A percentile compares a stretch with the other conserved stretches of the same genome.
Evolutionary conservation across 2,329 filamentous ascomycete species (phyloP).

Genomic region (Curvularia sp.): DNA sequence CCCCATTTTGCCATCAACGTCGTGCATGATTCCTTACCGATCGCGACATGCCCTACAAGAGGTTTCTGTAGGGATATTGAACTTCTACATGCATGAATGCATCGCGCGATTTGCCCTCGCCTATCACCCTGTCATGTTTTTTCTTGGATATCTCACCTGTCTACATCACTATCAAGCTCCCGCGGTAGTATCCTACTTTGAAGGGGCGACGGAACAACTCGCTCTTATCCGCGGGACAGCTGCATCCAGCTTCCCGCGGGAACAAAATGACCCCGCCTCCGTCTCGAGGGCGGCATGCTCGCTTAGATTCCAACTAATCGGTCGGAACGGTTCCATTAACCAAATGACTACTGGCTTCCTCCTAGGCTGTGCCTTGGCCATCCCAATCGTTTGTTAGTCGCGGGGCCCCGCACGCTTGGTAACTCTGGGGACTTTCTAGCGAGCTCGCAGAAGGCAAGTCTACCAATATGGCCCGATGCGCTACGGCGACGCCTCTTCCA

Average conservation of each 20-base stretch:
- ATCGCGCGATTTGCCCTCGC: too few relatives aligned
- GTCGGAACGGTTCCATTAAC: slow-evolving; percentile 1
- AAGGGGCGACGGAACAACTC: background rate
- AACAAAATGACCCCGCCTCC: background rate
- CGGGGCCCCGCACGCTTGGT: slow-evolving; percentile 30
- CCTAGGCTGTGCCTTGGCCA: slow-evolving; percentile 10
- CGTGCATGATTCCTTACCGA: background rate
- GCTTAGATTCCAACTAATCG: background rate
- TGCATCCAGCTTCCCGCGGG: slow-evolving; percentile 5
- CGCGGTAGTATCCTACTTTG: background rate
- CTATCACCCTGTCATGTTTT: too few relatives aligned
- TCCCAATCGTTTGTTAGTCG: slow-evolving; percentile 19
- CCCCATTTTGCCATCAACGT: background rate
- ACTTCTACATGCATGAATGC: too few relatives aligned
- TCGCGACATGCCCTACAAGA: too few relatives aligned
- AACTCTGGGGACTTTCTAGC: background rate
- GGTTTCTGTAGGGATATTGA: too few relatives aligned
- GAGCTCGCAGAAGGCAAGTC: background rate
- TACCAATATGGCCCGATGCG: background rate
- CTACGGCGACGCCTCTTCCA: background rate
- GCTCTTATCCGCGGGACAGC: slow-evolving; percentile 11
- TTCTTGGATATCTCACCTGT: too few relatives aligned
- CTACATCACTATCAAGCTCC: background rate
- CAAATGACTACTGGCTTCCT: slow-evolving; percentile 1
- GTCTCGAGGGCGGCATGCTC: background rate